Evolutionary conservation across 352 stramenopile genomes (phyloP).

Genomic region (Phytophthora sp.): DNA sequence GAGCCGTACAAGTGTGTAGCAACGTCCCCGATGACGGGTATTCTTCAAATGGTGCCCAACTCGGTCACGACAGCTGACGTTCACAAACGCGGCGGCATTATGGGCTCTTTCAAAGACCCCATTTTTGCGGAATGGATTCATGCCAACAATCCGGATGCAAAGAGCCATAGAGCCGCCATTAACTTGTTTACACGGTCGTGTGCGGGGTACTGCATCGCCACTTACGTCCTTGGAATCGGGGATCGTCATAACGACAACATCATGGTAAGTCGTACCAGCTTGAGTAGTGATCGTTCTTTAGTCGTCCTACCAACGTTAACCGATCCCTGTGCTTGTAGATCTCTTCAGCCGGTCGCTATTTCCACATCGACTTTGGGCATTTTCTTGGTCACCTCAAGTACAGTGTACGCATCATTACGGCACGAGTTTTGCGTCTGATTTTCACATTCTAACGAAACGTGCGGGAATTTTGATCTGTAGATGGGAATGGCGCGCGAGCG

Average conservation of each 20-base stretch:
- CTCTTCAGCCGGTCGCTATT: slow-evolving; percentile 70
- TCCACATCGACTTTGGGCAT: slow-evolving; percentile 89
- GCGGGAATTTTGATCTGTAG: slow-evolving; percentile 30
- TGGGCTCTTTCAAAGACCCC: slow-evolving; percentile 79
- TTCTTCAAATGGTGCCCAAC: slow-evolving; percentile 91
- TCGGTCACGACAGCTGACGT: slow-evolving; percentile 91
- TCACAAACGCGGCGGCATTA: slow-evolving; percentile 76
- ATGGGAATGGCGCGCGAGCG: slow-evolving; percentile 80
- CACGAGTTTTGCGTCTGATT: not conserved
- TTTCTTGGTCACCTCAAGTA: slow-evolving; percentile 89
- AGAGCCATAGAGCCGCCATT: slow-evolving; percentile 58
- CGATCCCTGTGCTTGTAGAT: slow-evolving; percentile 45
- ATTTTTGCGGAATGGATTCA: slow-evolving; percentile 84
- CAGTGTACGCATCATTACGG: slow-evolving; percentile 39
- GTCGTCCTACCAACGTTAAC: not conserved
- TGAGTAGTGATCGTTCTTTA: not conserved
- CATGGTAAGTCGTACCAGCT: slow-evolving; percentile 72
- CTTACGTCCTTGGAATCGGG: slow-evolving; percentile 93
- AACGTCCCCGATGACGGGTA: slow-evolving; percentile 88
- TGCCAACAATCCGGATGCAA: slow-evolving; percentile 72
- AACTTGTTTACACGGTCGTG: slow-evolving; percentile 87
- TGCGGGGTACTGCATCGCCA: slow-evolving; percentile 93
- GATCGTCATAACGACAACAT: slow-evolving; percentile 97
- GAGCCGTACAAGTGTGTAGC: slow-evolving; percentile 90
- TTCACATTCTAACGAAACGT: not conserved